These are phyloP conservation scores for Abrus pulchellus DNA, from an alignment of 306 rosid genomes.

Conservation along the genomic window DNA sequence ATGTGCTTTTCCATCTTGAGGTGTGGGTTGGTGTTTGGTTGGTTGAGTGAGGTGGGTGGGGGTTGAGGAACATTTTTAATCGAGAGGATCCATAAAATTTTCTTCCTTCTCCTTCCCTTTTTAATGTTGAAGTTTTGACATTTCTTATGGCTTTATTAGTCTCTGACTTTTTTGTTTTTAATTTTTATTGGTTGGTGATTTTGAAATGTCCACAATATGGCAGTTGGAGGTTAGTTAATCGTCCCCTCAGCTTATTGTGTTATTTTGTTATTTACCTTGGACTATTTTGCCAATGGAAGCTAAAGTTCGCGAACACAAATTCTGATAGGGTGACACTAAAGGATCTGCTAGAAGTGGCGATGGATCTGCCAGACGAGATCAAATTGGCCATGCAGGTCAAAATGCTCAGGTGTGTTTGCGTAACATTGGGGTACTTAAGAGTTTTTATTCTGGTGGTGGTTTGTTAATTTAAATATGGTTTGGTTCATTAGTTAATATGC, in stretches of 20 bases:
- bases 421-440: conserved; percentile 8
- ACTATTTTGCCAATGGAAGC: conserved; percentile 18
- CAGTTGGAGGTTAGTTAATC: conserved; percentile 81
- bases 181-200: conserved; percentile 42
- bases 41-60: background rate
- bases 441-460: conserved; percentile 22
- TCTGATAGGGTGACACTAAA: conserved; percentile 83
- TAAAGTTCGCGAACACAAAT: conserved; percentile 45
- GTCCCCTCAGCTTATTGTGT: conserved; percentile 22
- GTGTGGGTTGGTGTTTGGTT: background rate
- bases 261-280: conserved; percentile 10
- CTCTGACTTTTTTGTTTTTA: conserved; percentile 45
- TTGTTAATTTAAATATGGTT: conserved; percentile 22
- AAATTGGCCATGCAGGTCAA: conserved; percentile 64
- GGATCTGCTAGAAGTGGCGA: conserved; percentile 86
- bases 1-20: conserved; percentile 22
- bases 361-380: conserved; percentile 75
- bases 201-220: conserved; percentile 46
- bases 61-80: conserved; percentile 6
- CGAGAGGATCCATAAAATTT: conserved; percentile 19
- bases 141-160: conserved; percentile 24
- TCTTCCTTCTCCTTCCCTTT: background rate
- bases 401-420: conserved; percentile 73
- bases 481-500: conserved; percentile 26
- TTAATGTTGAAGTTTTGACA: conserved; percentile 4